Evolutionary conservation across 768 basidiomycete species (phyloP).

Genomic region (Sarcomyxa edulis): DNA sequence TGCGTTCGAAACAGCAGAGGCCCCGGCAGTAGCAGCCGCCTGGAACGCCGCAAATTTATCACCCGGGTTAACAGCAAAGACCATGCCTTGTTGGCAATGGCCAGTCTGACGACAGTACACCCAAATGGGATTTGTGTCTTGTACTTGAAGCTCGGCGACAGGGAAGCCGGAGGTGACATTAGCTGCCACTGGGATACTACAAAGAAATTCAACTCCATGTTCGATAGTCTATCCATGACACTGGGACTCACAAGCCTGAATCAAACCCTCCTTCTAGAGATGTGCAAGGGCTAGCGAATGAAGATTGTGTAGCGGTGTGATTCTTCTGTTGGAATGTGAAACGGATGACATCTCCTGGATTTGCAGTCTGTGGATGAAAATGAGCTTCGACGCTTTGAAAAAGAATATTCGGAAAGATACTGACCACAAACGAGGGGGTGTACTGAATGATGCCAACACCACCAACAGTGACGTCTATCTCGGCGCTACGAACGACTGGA

Average conservation of each 20-base stretch:
- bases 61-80: constrained; percentile 61
- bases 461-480: constrained; percentile 43
- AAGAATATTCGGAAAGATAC: constrained; percentile 11
- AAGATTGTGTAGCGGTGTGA: constrained; percentile 54
- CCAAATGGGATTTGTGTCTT: constrained; percentile 46
- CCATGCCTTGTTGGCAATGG: constrained; percentile 59
- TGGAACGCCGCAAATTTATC: constrained; percentile 50
- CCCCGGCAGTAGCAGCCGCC: constrained; percentile 37
- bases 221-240: too few species aligned
- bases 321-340: constrained; percentile 56
- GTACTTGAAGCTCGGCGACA: constrained; percentile 35
- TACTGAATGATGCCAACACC: constrained; percentile 35
- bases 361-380: constrained; percentile 30
- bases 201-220: not conserved
- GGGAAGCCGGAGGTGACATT: constrained; percentile 36
- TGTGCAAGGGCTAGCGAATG: constrained; percentile 43
- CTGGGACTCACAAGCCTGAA: constrained; percentile 52
- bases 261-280: constrained; percentile 43
- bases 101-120: constrained; percentile 50
- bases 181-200: constrained; percentile 42
- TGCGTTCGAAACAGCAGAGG: too few species aligned
- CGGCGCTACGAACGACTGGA: constrained; percentile 27
- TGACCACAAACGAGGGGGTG: constrained; percentile 34
- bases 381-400: not conserved
- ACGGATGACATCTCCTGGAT: constrained; percentile 37